phyloP scores from a whole-genome alignment of 306 rosid species.

The Dryas octopetala region DNA sequence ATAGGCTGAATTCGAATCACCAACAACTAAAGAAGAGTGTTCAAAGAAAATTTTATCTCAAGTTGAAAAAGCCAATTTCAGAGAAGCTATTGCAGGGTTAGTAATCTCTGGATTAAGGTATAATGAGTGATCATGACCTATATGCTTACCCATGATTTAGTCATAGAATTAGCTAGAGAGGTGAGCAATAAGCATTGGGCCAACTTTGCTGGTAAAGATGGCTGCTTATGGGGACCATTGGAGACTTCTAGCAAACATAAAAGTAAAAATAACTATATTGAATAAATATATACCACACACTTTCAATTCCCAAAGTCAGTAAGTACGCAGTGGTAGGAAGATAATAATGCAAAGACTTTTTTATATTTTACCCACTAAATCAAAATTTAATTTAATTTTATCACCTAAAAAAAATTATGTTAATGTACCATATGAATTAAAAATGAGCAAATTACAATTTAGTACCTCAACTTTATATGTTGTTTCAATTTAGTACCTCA shows the following conservation, averaged over 20 bases:
- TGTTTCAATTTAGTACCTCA: too few species aligned
- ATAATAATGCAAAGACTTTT: neutral
- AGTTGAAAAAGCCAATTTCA: too few species aligned
- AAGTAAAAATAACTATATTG: neutral
- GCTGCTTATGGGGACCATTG: conserved; percentile 10
- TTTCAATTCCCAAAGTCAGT: neutral
- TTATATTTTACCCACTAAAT: too few species aligned
- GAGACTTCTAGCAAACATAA: neutral
- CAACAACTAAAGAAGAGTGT: too few species aligned
- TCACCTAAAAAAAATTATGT: too few species aligned
- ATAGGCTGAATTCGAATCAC: neutral
- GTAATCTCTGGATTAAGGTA: neutral
- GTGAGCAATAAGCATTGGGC: neutral
- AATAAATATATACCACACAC: neutral
- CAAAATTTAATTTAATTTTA: too few species aligned
- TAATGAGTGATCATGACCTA: neutral
- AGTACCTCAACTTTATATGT: too few species aligned
- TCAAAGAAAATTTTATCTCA: too few species aligned
- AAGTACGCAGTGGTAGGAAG: neutral
- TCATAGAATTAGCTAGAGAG: neutral
- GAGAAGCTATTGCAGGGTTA: neutral
- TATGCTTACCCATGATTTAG: neutral
- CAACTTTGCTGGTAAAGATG: conserved; percentile 15
- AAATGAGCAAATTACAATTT: too few species aligned
- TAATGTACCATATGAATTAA: too few species aligned